Conservation (phyloP, 169 alveolate genomes). For the Plasmodium chabaudi region DNA sequence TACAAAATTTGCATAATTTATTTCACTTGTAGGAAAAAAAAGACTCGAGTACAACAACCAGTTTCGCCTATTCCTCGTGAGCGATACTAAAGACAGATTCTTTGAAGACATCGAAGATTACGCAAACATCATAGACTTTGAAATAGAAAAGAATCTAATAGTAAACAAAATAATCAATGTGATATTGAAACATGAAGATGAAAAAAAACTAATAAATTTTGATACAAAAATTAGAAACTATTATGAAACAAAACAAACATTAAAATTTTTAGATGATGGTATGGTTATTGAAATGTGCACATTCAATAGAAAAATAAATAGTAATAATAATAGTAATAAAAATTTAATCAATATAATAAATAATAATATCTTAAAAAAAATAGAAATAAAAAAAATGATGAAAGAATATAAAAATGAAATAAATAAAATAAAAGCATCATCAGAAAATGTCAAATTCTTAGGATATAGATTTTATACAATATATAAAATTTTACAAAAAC, state of each 20-base stretch:
- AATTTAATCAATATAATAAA: constrained; percentile 51
- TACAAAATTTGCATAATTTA: not conserved
- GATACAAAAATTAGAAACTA: constrained; percentile 63
- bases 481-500: constrained; percentile 53
- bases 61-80: constrained; percentile 55
- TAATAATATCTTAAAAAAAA: constrained; percentile 57
- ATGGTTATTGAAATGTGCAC: constrained; percentile 66
- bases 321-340: constrained; percentile 13
- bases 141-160: constrained; percentile 56
- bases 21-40: constrained; percentile 26
- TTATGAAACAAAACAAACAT: constrained; percentile 73
- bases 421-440: constrained; percentile 50
- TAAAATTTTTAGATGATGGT: constrained; percentile 71
- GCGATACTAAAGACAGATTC: constrained; percentile 58
- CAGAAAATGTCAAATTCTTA: constrained; percentile 44
- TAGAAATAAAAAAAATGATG: constrained; percentile 68
- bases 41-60: constrained; percentile 62
- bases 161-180: constrained; percentile 48
- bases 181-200: constrained; percentile 62
- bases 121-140: constrained; percentile 55
- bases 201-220: constrained; percentile 56
- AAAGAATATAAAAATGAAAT: constrained; percentile 70
- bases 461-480: constrained; percentile 60
- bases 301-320: constrained; percentile 12
- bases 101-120: constrained; percentile 68